Conservation (phyloP, 176 grass and related monocot species). For the Rhynchospora tenuis region DNA sequence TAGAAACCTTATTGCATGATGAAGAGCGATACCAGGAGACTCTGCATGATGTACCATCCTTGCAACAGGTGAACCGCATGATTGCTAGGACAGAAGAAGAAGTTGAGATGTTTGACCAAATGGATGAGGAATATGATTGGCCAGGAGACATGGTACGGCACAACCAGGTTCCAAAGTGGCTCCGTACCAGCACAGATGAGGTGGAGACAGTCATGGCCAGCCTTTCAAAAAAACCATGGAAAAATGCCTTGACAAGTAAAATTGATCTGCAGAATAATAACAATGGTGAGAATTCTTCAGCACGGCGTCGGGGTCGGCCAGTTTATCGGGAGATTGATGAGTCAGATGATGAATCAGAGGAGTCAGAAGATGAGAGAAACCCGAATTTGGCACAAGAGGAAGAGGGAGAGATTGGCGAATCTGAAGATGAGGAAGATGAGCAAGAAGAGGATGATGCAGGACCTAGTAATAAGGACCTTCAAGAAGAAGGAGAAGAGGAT, state of each 20-base stretch:
- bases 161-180: slow-evolving; percentile 89
- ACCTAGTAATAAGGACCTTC: slow-evolving; percentile 48
- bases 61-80: slow-evolving; percentile 99
- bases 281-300: slow-evolving; percentile 51
- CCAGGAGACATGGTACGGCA: slow-evolving; percentile 82
- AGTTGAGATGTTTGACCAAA: slow-evolving; percentile 96
- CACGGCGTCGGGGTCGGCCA: slow-evolving; percentile 52
- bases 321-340: slow-evolving; percentile 87
- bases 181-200: slow-evolving; percentile 64
- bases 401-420: slow-evolving; percentile 73
- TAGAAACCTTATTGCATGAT: slow-evolving; percentile 94
- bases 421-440: slow-evolving; percentile 66
- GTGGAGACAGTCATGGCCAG: slow-evolving; percentile 55
- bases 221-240: slow-evolving; percentile 70
- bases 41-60: slow-evolving; percentile 94
- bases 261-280: slow-evolving; percentile 44
- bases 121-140: slow-evolving; percentile 99
- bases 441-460: slow-evolving; percentile 38
- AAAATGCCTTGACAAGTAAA: slow-evolving; percentile 47
- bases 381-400: slow-evolving; percentile 37
- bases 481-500: slow-evolving; percentile 17
- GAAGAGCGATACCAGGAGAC: slow-evolving; percentile 94
- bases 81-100: slow-evolving; percentile 88
- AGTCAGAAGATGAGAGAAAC: slow-evolving; percentile 62
- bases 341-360: slow-evolving; percentile 82